phyloP scores from a whole-genome alignment of 768 basidiomycete genomes.

The Termitomyces eurrhizus region DNA sequence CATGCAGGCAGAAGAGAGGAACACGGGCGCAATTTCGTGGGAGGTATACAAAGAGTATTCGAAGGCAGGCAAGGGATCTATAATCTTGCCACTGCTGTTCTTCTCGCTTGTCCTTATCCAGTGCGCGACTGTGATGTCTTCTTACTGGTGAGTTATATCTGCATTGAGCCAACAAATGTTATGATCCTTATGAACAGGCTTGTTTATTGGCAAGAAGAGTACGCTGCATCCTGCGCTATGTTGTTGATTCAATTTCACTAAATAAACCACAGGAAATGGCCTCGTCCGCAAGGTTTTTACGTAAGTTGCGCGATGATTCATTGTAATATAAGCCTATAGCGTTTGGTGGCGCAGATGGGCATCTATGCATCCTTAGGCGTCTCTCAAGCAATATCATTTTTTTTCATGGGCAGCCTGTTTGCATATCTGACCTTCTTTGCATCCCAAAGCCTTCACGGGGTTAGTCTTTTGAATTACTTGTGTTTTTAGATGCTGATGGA shows the following conservation, averaged over 20 bases:
- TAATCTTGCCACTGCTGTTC: constrained; percentile 65
- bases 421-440: constrained; percentile 75
- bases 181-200: constrained; percentile 41
- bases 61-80: constrained; percentile 59
- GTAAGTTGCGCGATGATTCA: constrained; percentile 32
- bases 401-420: constrained; percentile 62
- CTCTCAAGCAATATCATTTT: constrained; percentile 62
- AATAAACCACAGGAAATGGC: constrained; percentile 38
- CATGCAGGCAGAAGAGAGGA: constrained; percentile 85
- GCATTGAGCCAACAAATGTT: not conserved
- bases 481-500: not conserved
- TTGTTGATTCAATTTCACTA: not conserved
- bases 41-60: constrained; percentile 60
- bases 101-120: constrained; percentile 64
- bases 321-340: not conserved
- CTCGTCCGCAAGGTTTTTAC: constrained; percentile 62
- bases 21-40: constrained; percentile 63
- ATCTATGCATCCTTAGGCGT: constrained; percentile 75
- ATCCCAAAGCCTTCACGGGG: constrained; percentile 63
- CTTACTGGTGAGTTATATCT: constrained; percentile 57
- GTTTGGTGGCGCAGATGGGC: constrained; percentile 56
- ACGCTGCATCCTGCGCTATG: constrained; percentile 16
- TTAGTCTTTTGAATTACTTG: constrained; percentile 19
- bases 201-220: constrained; percentile 81
- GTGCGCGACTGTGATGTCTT: constrained; percentile 63